Evolutionary conservation across 164 flowering plant genomes (phyloP).

Genomic region (grape (Vitis vinifera)): DNA sequence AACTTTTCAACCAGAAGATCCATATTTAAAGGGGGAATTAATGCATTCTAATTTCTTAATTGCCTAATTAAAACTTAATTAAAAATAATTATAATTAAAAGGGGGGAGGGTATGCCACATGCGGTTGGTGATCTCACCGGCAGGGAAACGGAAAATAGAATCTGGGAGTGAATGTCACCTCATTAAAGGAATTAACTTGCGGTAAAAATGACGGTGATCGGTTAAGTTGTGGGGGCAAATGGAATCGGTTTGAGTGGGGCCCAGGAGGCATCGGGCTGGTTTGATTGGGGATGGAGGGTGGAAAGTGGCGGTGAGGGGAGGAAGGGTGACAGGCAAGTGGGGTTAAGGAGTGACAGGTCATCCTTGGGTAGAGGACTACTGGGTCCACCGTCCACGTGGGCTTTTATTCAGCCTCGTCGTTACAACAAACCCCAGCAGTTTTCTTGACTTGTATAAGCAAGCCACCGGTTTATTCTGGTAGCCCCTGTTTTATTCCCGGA

Average conservation of each 20-base stretch:
- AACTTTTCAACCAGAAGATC: slow-evolving; percentile 26
- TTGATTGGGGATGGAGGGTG: too few species aligned
- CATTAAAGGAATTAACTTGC: too few species aligned
- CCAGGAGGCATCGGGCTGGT: too few species aligned
- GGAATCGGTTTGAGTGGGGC: too few species aligned
- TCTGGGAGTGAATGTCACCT: neutral
- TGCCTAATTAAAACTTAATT: neutral
- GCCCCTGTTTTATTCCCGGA: neutral
- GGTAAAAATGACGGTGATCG: neutral
- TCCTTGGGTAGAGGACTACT: too few species aligned
- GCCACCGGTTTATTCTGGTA: slow-evolving; percentile 22
- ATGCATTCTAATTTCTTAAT: neutral
- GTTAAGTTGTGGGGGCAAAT: neutral
- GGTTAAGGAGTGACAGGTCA: too few species aligned
- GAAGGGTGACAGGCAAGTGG: too few species aligned
- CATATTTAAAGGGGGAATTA: slow-evolving; percentile 20
- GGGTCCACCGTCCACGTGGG: too few species aligned
- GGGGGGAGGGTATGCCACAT: neutral
- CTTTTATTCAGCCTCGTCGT: slow-evolving; percentile 20
- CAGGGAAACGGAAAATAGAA: slow-evolving; percentile 5
- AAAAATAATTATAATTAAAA: neutral
- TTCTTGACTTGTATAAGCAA: slow-evolving; percentile 22
- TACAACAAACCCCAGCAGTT: slow-evolving; percentile 31
- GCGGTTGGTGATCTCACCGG: slow-evolving; percentile 6
- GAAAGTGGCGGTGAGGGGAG: too few species aligned